Evolutionary conservation across 1,284 basidiomycete genomes (phyloP).

Genomic region (Prillingera fragicola): DNA sequence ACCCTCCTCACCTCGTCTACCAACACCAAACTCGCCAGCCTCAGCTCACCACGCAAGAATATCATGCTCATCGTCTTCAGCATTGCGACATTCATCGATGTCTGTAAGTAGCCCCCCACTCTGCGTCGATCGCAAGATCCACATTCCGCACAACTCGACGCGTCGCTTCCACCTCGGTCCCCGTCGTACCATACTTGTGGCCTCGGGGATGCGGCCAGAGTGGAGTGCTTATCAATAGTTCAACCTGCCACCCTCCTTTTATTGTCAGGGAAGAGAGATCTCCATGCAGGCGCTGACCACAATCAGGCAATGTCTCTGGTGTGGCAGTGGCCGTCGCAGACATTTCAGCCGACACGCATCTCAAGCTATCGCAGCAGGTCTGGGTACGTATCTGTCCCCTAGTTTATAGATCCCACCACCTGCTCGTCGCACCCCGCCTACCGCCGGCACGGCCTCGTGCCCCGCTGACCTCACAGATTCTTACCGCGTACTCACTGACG

Average conservation of each 20-base stretch:
- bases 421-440: no score
- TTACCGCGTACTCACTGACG: constrained; percentile 34
- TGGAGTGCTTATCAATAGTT: no score
- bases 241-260: no score
- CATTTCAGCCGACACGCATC: constrained; percentile 26
- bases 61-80: constrained; percentile 26
- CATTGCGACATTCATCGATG: constrained; percentile 18
- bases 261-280: no score
- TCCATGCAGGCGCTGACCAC: background rate
- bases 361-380: constrained; percentile 29
- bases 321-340: constrained; percentile 34
- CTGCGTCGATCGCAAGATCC: background rate
- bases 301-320: constrained; percentile 28
- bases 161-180: no score
- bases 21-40: constrained; percentile 10
- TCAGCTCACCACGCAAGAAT: constrained; percentile 8
- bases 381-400: constrained; percentile 26
- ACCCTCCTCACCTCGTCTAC: no score
- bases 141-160: no score
- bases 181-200: no score
- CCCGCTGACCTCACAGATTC: constrained; percentile 20
- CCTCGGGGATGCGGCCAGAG: no score
- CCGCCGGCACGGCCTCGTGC: no score
- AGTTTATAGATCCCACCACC: no score
- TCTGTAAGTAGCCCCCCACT: constrained; percentile 1